A percentile compares a stretch with the other conserved stretches of the same genome.
Conservation (phyloP, 768 basidiomycete genomes). For the Coprinopsis marcescibilis region DNA sequence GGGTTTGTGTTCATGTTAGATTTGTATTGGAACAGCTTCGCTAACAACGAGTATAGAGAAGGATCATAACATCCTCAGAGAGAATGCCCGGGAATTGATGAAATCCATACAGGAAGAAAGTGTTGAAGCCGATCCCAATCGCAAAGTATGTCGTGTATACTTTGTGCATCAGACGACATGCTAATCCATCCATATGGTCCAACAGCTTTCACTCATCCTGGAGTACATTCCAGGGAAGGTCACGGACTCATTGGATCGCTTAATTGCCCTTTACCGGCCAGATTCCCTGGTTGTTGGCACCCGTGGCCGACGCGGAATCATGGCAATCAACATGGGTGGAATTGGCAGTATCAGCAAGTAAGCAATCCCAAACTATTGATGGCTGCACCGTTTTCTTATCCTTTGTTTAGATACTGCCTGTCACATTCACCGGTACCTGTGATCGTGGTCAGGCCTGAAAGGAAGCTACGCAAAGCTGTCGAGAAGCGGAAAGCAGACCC, state of each 20-base stretch:
- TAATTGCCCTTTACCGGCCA: conserved; percentile 87
- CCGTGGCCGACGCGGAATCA: conserved; percentile 49
- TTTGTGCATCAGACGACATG: background rate
- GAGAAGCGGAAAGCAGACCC: conserved; percentile 87
- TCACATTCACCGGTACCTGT: conserved; percentile 93
- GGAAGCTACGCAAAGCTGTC: conserved; percentile 77
- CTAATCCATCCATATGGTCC: no score
- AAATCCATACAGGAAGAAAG: conserved; percentile 74
- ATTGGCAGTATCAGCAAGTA: conserved; percentile 51
- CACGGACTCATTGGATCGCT: conserved; percentile 83
- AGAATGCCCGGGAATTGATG: conserved; percentile 85
- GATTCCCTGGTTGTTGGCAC: conserved; percentile 93
- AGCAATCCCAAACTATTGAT: conserved; percentile 4
- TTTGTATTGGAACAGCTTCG: background rate
- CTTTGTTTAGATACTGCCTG: conserved; percentile 59
- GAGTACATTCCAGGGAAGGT: conserved; percentile 93
- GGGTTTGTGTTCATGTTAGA: conserved; percentile 37
- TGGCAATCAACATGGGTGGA: conserved; percentile 26
- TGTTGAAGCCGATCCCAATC: conserved; percentile 67
- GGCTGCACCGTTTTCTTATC: background rate
- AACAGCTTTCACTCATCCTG: conserved; percentile 79
- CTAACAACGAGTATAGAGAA: conserved; percentile 41
- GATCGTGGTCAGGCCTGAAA: conserved; percentile 89
- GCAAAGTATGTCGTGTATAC: conserved; percentile 44
- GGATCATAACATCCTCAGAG: conserved; percentile 70